These are phyloP conservation scores for Eucalyptus cloeziana DNA, from an alignment of 345 rosid species.

Conservation along the genomic window DNA sequence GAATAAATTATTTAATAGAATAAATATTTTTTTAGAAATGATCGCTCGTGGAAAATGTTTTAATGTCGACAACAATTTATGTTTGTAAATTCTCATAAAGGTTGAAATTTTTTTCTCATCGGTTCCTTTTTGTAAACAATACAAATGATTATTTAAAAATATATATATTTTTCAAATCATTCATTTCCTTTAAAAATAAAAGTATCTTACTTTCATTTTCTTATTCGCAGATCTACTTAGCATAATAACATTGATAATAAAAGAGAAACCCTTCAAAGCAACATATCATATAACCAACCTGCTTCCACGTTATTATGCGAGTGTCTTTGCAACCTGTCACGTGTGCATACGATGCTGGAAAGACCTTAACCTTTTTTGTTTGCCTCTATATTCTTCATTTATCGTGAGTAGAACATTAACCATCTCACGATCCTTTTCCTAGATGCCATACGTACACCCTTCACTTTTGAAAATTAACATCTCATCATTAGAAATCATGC, in stretches of 20 bases:
- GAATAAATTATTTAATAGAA: fast-evolving
- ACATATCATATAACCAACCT: background rate
- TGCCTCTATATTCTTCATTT: background rate
- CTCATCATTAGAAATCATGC: background rate
- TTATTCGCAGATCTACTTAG: no score
- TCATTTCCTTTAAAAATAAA: background rate
- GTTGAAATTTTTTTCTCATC: background rate
- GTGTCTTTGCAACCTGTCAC: background rate
- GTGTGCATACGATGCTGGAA: fast-evolving
- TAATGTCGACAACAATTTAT: no score
- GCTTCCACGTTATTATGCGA: fast-evolving
- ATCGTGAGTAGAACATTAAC: background rate
- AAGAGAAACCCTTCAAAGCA: background rate
- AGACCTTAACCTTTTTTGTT: background rate
- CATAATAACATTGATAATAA: background rate
- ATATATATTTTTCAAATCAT: background rate
- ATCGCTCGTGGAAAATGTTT: background rate
- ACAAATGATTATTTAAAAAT: no score
- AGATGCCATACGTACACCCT: fast-evolving
- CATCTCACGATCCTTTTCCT: background rate
- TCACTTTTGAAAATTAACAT: background rate
- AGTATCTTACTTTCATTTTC: no score
- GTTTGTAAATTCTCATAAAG: background rate
- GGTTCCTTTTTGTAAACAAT: background rate
- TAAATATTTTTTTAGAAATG: no score